Evolutionary conservation across 2,329 filamentous ascomycete species (phyloP), one percentile per base, ranked within the genome.

Genomic region (Ophiostoma australiae): DNA sequence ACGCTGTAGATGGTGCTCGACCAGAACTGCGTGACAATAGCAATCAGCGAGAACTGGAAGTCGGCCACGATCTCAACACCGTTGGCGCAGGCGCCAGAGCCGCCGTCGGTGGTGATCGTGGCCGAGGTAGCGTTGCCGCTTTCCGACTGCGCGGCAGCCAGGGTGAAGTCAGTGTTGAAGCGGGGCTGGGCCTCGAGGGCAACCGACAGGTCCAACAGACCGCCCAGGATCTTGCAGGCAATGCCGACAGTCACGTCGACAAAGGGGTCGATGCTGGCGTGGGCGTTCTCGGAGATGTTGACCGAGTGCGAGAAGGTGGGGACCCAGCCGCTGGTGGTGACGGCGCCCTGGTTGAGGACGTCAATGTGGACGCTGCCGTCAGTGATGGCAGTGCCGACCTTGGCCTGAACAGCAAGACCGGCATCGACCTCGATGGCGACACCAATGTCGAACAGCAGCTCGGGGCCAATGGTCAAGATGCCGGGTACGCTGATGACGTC

Each of bases 401-500:
- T 70, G 3, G 71, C 67, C 15, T 27, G 20, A 1, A 69, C 58
- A 1, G 48, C 33, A 8, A 71, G 68, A 11, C 70, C 70, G 11
- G 37, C 71, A 11, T 52, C 44, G 31, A 44, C 72, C 2, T 3
- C 61, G 10, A 72, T 1, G 33, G 48, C 58, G 3, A 72, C 71
- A 15, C 71, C 72, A 6, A 73, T 23, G 35, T 13, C 67, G 55
- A 73, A 71, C 5, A 27, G 27, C 7, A 73, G 70, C 48, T 67
- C 65, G 0, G 73, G 72, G 23, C 72, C 72, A 11, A 75, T 70
- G 33, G 80, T 20, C 58, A 83, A 73, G 69, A 83, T 77, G 31
- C 80, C 79, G 1, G 82, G 81, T 2, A 84, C 76, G 70, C 78
- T 75, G 72, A 83, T 74, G 23, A 80, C 68, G 52, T 76, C 78